These are phyloP conservation scores for Saksenaea oblongispora DNA, from an alignment of 371 early-diverging fungal genomes.

Conservation along the genomic window DNA sequence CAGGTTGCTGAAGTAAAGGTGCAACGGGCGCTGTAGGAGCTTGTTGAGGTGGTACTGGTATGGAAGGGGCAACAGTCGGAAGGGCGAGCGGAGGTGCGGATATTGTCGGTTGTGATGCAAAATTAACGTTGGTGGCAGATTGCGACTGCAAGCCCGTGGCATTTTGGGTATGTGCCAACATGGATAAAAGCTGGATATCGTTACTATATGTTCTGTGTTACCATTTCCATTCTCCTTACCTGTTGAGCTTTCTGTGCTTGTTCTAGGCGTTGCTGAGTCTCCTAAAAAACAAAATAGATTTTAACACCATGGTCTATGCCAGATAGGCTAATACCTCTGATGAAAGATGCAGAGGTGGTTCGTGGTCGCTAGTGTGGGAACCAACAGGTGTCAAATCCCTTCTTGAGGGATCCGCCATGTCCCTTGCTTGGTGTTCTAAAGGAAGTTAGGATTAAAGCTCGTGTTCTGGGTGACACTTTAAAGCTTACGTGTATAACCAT, in stretches of 20 bases:
- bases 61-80: background rate
- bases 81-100: background rate
- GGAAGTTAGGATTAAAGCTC: background rate
- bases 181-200: slow-evolving; percentile 16
- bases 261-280: slow-evolving; percentile 20
- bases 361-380: background rate
- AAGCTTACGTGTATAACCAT: background rate
- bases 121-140: background rate
- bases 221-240: slow-evolving; percentile 8
- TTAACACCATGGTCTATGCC: background rate
- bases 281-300: background rate
- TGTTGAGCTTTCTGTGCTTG: slow-evolving; percentile 36
- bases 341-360: background rate
- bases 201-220: background rate
- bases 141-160: background rate
- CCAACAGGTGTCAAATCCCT: background rate
- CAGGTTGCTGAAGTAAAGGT: background rate
- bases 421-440: background rate
- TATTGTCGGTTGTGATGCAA: background rate
- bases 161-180: slow-evolving; percentile 18
- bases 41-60: background rate
- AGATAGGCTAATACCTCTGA: background rate
- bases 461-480: background rate
- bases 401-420: background rate
- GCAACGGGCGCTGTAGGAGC: slow-evolving; percentile 13